phyloP scores from a whole-genome alignment of 176 grass and related monocot genomes.

The Sorghum bicolor region DNA sequence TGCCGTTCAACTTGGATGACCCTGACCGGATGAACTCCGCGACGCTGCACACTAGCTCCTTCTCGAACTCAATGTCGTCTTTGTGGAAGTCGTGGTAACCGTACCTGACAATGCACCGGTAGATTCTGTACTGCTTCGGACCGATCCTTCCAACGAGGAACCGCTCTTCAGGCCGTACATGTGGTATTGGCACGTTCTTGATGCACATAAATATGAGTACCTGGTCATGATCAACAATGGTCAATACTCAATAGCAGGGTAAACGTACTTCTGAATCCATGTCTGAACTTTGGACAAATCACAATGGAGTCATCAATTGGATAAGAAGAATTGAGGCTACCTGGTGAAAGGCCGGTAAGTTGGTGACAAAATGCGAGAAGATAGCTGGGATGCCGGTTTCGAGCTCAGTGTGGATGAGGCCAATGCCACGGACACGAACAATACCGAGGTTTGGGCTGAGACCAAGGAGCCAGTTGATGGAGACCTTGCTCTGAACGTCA shows the following conservation, averaged over 20 bases:
- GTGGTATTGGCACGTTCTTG: constrained; percentile 77
- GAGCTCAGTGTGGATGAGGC: constrained; percentile 79
- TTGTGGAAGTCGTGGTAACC: constrained; percentile 91
- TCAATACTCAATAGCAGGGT: not conserved
- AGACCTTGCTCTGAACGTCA: constrained; percentile 86
- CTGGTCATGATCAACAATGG: constrained; percentile 25
- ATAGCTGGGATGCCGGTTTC: constrained; percentile 89
- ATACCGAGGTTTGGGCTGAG: constrained; percentile 73
- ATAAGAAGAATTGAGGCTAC: constrained; percentile 21
- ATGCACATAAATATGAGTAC: constrained; percentile 93
- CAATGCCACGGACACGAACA: constrained; percentile 81
- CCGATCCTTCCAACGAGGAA: constrained; percentile 91
- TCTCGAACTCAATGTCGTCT: constrained; percentile 92
- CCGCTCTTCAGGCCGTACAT: constrained; percentile 61
- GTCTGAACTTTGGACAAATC: constrained; percentile 23
- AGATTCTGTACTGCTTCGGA: constrained; percentile 78
- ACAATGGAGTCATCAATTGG: not conserved
- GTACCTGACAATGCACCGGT: constrained; percentile 89
- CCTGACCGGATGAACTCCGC: constrained; percentile 87
- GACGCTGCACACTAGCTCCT: constrained; percentile 83
- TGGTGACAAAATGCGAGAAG: constrained; percentile 97
- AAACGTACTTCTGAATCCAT: constrained; percentile 5
- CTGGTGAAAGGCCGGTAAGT: constrained; percentile 95
- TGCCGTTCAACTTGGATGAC: constrained; percentile 27
- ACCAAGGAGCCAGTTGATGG: constrained; percentile 89